These are phyloP conservation scores for Thraustochytrium sp. DNA, from an alignment of 352 stramenopile species.

Conservation along the genomic window DNA sequence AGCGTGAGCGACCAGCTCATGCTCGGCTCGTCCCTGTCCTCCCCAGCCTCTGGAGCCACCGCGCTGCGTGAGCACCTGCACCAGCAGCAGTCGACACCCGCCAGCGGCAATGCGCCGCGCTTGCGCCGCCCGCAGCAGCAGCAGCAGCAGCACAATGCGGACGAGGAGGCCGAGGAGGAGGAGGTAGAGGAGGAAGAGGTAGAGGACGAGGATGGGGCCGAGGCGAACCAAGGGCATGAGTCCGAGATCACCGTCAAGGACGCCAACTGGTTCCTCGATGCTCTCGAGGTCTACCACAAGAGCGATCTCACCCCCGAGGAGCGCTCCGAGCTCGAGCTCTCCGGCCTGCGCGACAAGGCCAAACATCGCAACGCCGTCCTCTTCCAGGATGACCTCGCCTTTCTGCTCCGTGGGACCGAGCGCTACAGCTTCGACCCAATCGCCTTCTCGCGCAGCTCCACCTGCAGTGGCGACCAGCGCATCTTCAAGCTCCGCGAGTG, in stretches of 20 bases:
- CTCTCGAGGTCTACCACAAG: conserved; percentile 3
- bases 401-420: background rate
- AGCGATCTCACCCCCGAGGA: background rate
- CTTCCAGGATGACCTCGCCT: conserved; percentile 21
- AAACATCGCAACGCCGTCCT: conserved; percentile 32
- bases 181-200: background rate
- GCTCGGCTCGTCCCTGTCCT: no score
- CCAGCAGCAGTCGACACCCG: no score
- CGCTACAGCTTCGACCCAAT: background rate
- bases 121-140: no score
- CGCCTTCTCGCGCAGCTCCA: background rate
- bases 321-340: background rate
- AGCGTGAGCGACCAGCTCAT: no score
- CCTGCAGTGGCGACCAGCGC: conserved; percentile 8
- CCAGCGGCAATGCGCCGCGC: no score
- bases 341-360: background rate
- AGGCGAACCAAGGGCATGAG: background rate
- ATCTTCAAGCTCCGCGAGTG: conserved; percentile 35
- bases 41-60: no score
- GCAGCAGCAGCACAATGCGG: no score
- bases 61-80: no score
- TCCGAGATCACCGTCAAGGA: conserved; percentile 26
- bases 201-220: background rate
- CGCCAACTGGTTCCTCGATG: conserved; percentile 5
- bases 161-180: background rate